phyloP scores from a whole-genome alignment of 2,329 filamentous ascomycete species.

The Monilinia vaccinii-corymbosi region DNA sequence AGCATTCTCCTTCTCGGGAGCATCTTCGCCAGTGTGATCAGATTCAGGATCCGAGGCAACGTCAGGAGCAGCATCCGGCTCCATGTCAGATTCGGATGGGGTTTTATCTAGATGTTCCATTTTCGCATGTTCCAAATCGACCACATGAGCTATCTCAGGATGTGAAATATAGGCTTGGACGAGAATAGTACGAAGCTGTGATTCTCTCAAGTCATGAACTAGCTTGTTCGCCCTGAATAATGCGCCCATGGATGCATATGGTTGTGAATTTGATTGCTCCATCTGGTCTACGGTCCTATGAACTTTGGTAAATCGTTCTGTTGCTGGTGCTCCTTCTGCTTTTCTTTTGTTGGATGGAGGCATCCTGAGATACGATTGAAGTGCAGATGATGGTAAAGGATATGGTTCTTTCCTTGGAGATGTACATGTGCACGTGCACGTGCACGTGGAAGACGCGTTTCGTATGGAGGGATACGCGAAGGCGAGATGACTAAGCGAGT shows the following conservation, averaged over 20 bases:
- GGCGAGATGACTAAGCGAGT: no score
- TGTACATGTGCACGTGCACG: no score
- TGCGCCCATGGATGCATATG: neutral
- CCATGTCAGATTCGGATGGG: neutral
- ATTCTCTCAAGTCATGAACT: constrained; percentile 6
- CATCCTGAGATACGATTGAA: neutral
- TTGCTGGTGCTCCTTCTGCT: neutral
- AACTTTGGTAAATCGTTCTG: neutral
- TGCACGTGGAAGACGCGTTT: no score
- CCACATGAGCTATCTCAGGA: neutral
- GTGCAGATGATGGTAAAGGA: no score
- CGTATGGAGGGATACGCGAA: no score
- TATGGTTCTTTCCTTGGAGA: no score
- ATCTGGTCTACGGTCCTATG: neutral
- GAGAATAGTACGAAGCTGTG: constrained; percentile 5
- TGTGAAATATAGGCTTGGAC: constrained; percentile 7
- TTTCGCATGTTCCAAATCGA: constrained; percentile 6
- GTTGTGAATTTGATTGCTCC: neutral
- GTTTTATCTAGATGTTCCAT: neutral
- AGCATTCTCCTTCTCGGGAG: neutral
- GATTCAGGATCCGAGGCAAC: neutral
- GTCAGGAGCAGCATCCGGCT: neutral
- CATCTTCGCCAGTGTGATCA: neutral
- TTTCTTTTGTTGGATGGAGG: neutral
- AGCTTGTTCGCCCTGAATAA: constrained; percentile 8